These are phyloP conservation scores for Calonectria crousiana DNA, from an alignment of 2,329 filamentous ascomycete genomes.

Conservation along the genomic window DNA sequence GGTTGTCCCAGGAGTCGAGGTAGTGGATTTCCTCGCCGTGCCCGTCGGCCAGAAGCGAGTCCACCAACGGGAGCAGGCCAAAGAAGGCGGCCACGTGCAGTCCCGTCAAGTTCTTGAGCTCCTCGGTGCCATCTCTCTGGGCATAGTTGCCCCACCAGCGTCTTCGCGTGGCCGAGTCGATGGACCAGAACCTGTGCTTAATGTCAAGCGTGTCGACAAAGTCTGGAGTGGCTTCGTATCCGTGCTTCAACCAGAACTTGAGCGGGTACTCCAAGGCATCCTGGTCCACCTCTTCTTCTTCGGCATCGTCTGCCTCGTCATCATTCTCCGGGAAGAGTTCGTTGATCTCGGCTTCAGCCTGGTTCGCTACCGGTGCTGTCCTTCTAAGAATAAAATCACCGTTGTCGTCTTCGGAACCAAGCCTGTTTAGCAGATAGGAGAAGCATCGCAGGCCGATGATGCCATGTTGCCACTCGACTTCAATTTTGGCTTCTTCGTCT, in stretches of 20 bases:
- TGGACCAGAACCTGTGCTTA: constrained; percentile 19
- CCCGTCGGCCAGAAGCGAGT: constrained; percentile 12
- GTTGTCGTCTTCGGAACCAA: constrained; percentile 20
- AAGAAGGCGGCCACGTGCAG: constrained; percentile 21
- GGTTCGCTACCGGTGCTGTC: background rate
- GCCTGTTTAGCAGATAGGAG: constrained; percentile 20
- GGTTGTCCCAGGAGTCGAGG: constrained; percentile 18
- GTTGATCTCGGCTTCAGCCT: constrained; percentile 24
- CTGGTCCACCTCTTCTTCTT: constrained; percentile 14
- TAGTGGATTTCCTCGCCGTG: constrained; percentile 10
- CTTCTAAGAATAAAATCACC: constrained; percentile 8
- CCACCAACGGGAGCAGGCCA: constrained; percentile 9
- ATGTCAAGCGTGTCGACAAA: constrained; percentile 21
- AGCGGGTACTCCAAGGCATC: constrained; percentile 22
- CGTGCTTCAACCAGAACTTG: constrained; percentile 25
- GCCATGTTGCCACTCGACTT: constrained; percentile 29
- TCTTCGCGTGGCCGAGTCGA: constrained; percentile 10
- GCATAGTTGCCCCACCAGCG: constrained; percentile 24
- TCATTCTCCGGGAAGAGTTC: constrained; percentile 19
- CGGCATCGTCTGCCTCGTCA: constrained; percentile 4
- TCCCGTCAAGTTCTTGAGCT: constrained; percentile 22
- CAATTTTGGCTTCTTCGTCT: constrained; percentile 20
- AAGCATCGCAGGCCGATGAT: constrained; percentile 30
- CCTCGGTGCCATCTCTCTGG: constrained; percentile 9
- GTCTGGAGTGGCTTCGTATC: constrained; percentile 16